Evolutionary conservation across 768 basidiomycete genomes (phyloP), one percentile per base, ranked within the genome.

Genomic region (Pulveroboletus ravenelii): DNA sequence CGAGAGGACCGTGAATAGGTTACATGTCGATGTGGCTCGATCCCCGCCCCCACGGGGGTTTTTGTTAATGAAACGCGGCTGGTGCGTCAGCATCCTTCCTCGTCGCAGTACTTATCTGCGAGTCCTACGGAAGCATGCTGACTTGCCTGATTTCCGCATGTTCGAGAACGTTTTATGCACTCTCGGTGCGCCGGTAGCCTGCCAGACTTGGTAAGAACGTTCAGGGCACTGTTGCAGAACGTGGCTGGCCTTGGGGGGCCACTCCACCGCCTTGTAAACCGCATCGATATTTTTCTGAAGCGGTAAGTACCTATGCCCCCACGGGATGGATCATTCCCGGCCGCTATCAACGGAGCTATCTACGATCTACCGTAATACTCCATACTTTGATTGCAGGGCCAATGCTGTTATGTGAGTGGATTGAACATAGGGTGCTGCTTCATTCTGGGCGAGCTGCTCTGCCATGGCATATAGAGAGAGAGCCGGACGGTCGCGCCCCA

Each of bases 21-120:
- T 48, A 50, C 23, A 38, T 5, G 41, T 41, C 45, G 13, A 50
- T 40, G 44, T 48, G 20, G 5, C n/a, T 35, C 50, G 51, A 29
- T 14, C 29, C 48, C 62, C 74, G 81, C 46, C 64, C 67, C 23
- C 77, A 62, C 17, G 87, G 62, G 3, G 82, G 84, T 39, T 27
- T 27, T 69, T 71, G 54, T 77, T 61, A 52, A 87, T 76, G 59
- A 80, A 84, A 54, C 76, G 49, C 68, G 68, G 60, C 89, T 80
- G 27, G 83, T 85, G 23, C 71, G 65, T 5, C 85, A 84, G 49
- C 78, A 80, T 54, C 84, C 79, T 41, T 64, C 68, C 63, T 89
- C 87, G 67, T 88, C 87, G 61, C 40, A 1, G 30, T 50, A 53
- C 54, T 47, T 40, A 7, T 56, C 46, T n/a, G 50, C 43, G 52